phyloP scores from a whole-genome alignment of 1,284 basidiomycete species.

The Ustilago hordei region DNA sequence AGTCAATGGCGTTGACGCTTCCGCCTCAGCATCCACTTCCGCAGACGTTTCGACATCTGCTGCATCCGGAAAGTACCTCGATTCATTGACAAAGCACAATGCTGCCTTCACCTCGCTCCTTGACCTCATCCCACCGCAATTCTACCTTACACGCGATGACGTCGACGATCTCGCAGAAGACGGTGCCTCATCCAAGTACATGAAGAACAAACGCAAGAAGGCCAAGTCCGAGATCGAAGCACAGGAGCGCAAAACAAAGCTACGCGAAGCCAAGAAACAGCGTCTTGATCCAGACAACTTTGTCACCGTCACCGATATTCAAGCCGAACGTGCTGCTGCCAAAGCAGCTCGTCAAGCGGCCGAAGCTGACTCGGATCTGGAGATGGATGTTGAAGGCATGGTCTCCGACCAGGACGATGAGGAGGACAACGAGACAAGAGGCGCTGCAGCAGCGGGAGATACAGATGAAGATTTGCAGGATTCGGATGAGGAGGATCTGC shows the following conservation, averaged over 20 bases:
- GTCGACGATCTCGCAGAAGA: conserved; percentile 51
- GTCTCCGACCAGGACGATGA: conserved; percentile 37
- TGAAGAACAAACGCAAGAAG: conserved; percentile 68
- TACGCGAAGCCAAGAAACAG: conserved; percentile 57
- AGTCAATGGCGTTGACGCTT: conserved; percentile 14
- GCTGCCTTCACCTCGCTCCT: conserved; percentile 59
- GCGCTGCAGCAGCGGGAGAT: conserved; percentile 47
- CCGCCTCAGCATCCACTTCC: conserved; percentile 26
- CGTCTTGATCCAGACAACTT: conserved; percentile 65
- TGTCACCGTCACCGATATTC: conserved; percentile 57
- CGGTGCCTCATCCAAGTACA: conserved; percentile 53
- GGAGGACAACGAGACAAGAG: conserved; percentile 39
- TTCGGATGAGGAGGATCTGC: conserved; percentile 41
- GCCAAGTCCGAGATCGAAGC: conserved; percentile 62
- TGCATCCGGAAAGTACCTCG: conserved; percentile 29
- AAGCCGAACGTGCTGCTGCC: conserved; percentile 54
- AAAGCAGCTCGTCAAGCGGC: conserved; percentile 42
- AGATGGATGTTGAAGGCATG: conserved; percentile 49
- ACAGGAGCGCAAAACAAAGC: conserved; percentile 56
- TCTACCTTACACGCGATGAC: conserved; percentile 58
- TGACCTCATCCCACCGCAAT: conserved; percentile 63
- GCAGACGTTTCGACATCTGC: conserved; percentile 19
- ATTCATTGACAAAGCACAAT: conserved; percentile 56
- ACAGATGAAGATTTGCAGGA: conserved; percentile 53
- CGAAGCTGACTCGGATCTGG: conserved; percentile 44